phyloP scores from a whole-genome alignment of 208 protist genomes.

The Blastocrithidia nonstop region DNA sequence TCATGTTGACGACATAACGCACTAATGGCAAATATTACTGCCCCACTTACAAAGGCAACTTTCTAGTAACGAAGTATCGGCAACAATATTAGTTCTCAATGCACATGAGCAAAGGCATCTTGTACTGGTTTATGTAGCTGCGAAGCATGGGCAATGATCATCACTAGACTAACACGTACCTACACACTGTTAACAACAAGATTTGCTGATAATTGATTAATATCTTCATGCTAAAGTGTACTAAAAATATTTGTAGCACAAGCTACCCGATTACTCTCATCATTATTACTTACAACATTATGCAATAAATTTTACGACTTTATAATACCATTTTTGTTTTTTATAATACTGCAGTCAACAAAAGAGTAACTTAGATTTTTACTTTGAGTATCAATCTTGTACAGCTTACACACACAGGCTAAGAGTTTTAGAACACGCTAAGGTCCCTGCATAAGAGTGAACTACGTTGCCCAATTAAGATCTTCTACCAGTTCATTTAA shows the following conservation, averaged over 20 bases:
- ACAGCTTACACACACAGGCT: neutral
- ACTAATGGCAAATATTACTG: slow-evolving; percentile 45
- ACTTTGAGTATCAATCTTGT: neutral
- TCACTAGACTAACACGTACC: slow-evolving; percentile 1
- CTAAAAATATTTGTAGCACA: neutral
- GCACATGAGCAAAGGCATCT: slow-evolving; percentile 14
- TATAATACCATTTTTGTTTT: no score
- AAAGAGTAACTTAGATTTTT: neutral
- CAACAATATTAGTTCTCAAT: slow-evolving; percentile 15
- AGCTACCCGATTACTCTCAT: neutral
- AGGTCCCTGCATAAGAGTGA: slow-evolving; percentile 55
- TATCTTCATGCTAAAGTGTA: neutral
- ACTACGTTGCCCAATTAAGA: slow-evolving; percentile 79
- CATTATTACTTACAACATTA: neutral
- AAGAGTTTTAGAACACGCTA: slow-evolving; percentile 14
- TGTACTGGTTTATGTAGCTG: slow-evolving; percentile 59
- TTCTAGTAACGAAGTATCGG: slow-evolving; percentile 5
- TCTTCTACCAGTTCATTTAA: slow-evolving; percentile 79
- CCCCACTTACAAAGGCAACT: slow-evolving; percentile 11
- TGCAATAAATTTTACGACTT: slow-evolving; percentile 4
- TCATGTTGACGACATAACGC: slow-evolving; percentile 45
- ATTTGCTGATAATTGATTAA: no score
- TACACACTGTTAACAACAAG: neutral
- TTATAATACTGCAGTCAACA: no score
- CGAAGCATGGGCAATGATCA: slow-evolving; percentile 19